Evolutionary conservation across 2,329 filamentous ascomycete species (phyloP), one percentile per base, ranked within the genome.

Genomic region (Plectosphaerella sp.): DNA sequence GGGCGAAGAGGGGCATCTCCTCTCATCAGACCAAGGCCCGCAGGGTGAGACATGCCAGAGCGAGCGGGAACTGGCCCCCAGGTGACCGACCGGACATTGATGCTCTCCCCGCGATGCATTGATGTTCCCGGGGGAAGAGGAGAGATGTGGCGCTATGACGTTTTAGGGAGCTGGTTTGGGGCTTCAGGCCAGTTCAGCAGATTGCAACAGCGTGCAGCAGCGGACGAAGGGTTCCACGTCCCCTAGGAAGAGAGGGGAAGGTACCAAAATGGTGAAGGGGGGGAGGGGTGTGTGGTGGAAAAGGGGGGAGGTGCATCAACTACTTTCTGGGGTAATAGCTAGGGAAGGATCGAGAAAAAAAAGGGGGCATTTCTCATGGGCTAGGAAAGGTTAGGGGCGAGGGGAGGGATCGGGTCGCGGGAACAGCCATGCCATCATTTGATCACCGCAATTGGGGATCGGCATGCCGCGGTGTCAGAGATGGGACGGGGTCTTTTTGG

Each of bases 241-340:
- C n/a, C n/a, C n/a, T n/a, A 24, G 12, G 33, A n/a, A 33, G 45
- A 16, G 20, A 15, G 22, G 16, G 45, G 14, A n/a, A n/a, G 22
- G 22, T 22, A 22, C 22, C 22, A 22, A 22, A n/a, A 25, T 16
- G n/a, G 11, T 33, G 6, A 15, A 35, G 46, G 8, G 36, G 36
- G 47, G 35, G 18, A 14, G 35, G 45, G 14, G 47, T 48, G 35
- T 3, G 10, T 15, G n/a, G 47, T 11, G 22, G 36, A 20, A 48
- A n/a, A 41, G 47, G 47, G 36, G 47, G 24, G 47, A 39, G 35
- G 47, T 48, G 47, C 9, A 25, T 24, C 15, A n/a, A 48, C 37
- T 39, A 48, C 41, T 48, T 48, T 16, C 47, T 48, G 47, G 47
- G 47, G 47, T 48, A 48, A 48, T 48, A 25, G 47, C 20, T 48